Conservation (phyloP, 441 rosid species). For the California macrophylla region DNA sequence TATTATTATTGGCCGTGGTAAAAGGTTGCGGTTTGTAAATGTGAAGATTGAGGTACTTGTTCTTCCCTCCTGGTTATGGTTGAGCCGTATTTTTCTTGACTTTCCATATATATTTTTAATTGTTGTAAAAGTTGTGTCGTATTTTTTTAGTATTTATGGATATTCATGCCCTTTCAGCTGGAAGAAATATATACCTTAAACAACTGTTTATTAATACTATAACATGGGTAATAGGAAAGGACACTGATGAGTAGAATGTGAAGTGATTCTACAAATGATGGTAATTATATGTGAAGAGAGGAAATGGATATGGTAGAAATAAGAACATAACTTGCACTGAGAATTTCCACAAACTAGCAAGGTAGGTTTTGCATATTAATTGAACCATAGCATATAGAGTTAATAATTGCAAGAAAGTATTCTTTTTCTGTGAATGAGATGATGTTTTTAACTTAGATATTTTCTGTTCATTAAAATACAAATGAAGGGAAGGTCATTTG, state of each 20-base stretch:
- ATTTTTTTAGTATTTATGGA: background rate
- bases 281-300: background rate
- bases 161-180: background rate
- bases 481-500: background rate
- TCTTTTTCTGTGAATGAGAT: background rate
- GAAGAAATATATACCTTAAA: background rate
- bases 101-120: background rate
- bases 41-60: constrained; percentile 74
- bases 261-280: background rate
- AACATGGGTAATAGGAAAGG: background rate
- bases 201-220: background rate
- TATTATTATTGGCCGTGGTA: constrained; percentile 82
- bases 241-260: background rate
- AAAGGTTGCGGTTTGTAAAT: constrained; percentile 79
- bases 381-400: background rate
- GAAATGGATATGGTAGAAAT: background rate
- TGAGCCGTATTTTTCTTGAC: background rate
- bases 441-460: background rate
- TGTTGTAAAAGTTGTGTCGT: no score
- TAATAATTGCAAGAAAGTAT: background rate
- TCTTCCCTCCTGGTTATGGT: background rate
- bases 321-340: background rate
- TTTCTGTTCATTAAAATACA: background rate
- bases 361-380: background rate
- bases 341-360: background rate